Percentiles rank a stretch among this genome's conserved stretches.
Conservation (phyloP, 1,139 yeast genomes). For the Kurtzmaniella quercitrusa region DNA sequence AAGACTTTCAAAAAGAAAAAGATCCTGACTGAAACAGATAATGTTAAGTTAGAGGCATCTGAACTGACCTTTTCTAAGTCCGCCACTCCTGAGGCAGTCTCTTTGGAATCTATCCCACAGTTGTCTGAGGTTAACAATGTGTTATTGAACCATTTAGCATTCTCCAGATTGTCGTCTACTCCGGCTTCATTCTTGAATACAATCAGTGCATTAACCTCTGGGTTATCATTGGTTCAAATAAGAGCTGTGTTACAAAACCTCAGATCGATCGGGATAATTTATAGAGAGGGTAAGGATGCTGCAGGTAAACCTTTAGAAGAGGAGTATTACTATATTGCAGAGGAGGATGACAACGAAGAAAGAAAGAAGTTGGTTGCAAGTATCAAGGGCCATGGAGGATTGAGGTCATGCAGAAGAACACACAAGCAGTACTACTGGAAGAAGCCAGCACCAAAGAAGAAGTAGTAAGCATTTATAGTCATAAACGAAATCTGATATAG, state of each 20-base stretch:
- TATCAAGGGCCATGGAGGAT: conserved; percentile 74
- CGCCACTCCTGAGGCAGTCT: conserved; percentile 18
- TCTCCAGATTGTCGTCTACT: conserved; percentile 81
- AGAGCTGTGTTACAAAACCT: conserved; percentile 48
- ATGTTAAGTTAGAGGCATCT: no score
- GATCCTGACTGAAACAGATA: no score
- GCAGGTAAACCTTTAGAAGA: conserved; percentile 93
- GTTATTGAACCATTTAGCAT: conserved; percentile 81
- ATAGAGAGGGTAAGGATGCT: conserved; percentile 90
- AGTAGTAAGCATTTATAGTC: conserved; percentile 12
- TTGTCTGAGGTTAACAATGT: conserved; percentile 57
- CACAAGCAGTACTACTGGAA: conserved; percentile 93
- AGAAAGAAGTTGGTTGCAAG: conserved; percentile 70
- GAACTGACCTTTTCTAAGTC: neutral
- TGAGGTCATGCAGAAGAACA: conserved; percentile 86
- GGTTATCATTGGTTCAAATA: conserved; percentile 43
- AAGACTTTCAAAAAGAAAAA: neutral
- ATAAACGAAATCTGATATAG: neutral
- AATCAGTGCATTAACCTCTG: conserved; percentile 49
- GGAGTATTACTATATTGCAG: conserved; percentile 87
- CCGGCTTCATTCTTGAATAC: conserved; percentile 69
- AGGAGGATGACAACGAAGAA: conserved; percentile 67
- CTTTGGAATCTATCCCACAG: conserved; percentile 31
- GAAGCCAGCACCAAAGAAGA: conserved; percentile 56
- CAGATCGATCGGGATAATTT: conserved; percentile 74